Evolutionary conservation across 768 basidiomycete genomes (phyloP), one percentile per base, ranked within the genome.

Genomic region (Scleroderma citrinum): DNA sequence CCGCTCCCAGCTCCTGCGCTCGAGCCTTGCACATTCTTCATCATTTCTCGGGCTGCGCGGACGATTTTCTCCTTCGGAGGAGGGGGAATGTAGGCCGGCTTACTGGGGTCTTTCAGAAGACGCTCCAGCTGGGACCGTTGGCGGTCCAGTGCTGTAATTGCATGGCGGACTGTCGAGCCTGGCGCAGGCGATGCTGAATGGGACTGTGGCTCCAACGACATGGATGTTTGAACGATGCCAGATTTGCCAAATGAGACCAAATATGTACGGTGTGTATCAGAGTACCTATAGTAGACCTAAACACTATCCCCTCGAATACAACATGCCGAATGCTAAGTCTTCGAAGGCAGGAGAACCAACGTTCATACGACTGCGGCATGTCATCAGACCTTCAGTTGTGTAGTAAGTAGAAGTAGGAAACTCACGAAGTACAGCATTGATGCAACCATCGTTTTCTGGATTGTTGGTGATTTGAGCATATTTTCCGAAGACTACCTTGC

Each of bases 11-110:
- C 96, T 39, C 95, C 96, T 7, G 96, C 93, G 66, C 90, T 92
- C 14, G 91, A 94, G 0, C 96, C 96, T 67, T 97, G 94, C 7
- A 99, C 95, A 59, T 98, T 98, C 77, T 96, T 97, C 90, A 99
- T 97, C 90, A 92, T 92, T 65, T 92, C 96, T 43, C 90, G 76
- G 8, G 94, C 76, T 1, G 93, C 74, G 17, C 92, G 75, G 26
- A 97, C 73, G 0, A 75, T 76, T 72, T 90, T 93, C 54, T 89
- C 87, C 65, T 89, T 87, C 5, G 87, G 85, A 1, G 87, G 74
- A n/a, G 77, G 59, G 2, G 94, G 92, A 10, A 98, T 71, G 61
- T 80, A 79, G 1, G 84, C 89, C 1, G 84, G 82, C 63, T 92
- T 94, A 7, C 77, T 64, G 1, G 96, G 96, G 58, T 98, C 89